Base-by-base conservation (phyloP, 2,329 filamentous ascomycete genomes). In the Curvularia hawaiiensis region DNA sequence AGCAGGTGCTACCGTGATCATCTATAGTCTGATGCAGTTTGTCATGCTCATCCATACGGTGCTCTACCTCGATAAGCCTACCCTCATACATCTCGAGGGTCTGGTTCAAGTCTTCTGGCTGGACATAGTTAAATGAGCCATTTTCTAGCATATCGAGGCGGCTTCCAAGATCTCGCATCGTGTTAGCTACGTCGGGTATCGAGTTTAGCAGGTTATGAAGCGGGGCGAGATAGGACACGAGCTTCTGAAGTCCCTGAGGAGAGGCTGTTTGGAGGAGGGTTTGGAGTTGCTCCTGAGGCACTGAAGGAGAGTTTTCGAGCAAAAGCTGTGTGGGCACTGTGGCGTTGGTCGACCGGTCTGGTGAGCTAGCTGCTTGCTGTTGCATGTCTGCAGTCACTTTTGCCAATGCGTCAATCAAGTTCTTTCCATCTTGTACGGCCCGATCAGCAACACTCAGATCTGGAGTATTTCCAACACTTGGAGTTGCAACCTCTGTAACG, bases 81-180 rank as follows among this genome's bases (percentile, higher is more conserved):
- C 87, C 81, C 62, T 92, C 90, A 44, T 85, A 73, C 47, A 85
- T 77, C 33, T 92, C 89, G 65, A 90, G 83, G 52, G 84, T 86
- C 20, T 91, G 88, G 18, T 87, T 79, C 48, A 90, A 85, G 38
- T 90, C 88, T 22, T 92, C 89, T 47, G 89, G 83, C n/a, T 83
- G 83, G 18, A 83, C 80, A 43, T 85, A 82, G 24, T 86, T 85
- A 67, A 92, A 90, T 0, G 89, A 92, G 1, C 84, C 80, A 50
- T 83, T 90, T 74, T 94, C 90, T 6, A 93, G 79, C 54, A 81
- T 79, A 48, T 90, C 88, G 12, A 94, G 74, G 1, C 90, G 86
- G 51, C 84, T 81, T 38, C 86, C 85, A 58, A 92, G 84, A 18
- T 83, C 82, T 56, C 83, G 79, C 58, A 88, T 80, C n/a, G 81